Evolutionary conservation across 345 rosid species (phyloP).

Genomic region (Salix viminalis): DNA sequence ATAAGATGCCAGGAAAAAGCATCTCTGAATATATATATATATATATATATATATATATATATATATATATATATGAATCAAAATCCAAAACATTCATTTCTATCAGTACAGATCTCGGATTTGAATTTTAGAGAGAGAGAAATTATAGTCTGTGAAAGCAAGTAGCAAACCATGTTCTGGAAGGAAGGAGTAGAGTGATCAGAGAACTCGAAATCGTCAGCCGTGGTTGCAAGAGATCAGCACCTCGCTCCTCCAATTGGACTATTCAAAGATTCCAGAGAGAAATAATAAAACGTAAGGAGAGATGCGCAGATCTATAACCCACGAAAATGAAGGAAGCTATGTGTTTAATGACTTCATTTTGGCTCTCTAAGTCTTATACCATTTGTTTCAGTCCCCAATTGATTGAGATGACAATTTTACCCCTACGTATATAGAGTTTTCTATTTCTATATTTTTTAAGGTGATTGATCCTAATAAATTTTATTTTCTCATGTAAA

Average conservation of each 20-base stretch:
- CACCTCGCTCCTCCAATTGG: not conserved
- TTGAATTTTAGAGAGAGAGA: not conserved
- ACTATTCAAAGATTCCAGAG: not conserved
- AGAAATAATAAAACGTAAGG: not conserved
- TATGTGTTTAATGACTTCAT: not conserved
- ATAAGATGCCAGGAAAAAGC: too few relatives aligned
- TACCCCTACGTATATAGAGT: too few relatives aligned
- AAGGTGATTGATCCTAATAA: not conserved
- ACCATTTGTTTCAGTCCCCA: not conserved
- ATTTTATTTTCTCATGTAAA: not conserved
- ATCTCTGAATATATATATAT: not conserved
- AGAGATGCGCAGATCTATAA: slow-evolving; percentile 1
- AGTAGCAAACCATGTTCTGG: not conserved
- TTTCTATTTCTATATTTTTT: not conserved
- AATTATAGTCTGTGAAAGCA: not conserved
- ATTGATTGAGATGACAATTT: too few relatives aligned
- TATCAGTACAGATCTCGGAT: not conserved
- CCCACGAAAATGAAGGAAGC: not conserved
- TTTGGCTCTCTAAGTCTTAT: not conserved
- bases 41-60: not conserved
- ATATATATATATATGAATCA: not conserved
- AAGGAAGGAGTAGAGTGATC: not conserved
- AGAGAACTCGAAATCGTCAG: slow-evolving; percentile 2
- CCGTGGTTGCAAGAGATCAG: not conserved
- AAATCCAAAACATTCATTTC: not conserved